Evolutionary conservation across 192 early-diverging fungal species (phyloP), one percentile per base, ranked within the genome.

Genomic region (Coemansia sp.): DNA sequence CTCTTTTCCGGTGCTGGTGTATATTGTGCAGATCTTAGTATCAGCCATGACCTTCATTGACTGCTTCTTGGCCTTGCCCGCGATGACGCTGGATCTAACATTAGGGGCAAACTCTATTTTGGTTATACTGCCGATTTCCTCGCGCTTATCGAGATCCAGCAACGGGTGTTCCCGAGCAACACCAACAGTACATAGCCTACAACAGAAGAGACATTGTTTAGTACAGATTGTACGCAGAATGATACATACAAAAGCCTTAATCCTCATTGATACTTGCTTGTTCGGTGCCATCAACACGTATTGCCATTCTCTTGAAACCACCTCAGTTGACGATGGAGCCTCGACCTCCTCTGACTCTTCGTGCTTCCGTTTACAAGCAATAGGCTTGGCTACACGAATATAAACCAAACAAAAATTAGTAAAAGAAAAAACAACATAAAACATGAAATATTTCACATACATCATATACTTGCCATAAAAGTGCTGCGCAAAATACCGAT

Each of bases 61-160:
- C 38, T 72, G 64, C 66, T 77, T 82, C 55, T 82, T 82, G 23
- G 62, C 64, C 25, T 82, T 82, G 61, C 80, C 80, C 63, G 66
- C 62, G 65, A 77, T 77, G 14, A 77, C 60, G 58, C 76, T 75
- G 15, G 69, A 50, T n/a, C 37, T 65, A 2, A 82, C 65, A 27
- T 19, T 59, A 23, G 73, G 66, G 1, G 75, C 55, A 57, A 71
- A 82, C 25, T 69, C 70, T 17, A 81, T 64, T 27, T 60, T 64
- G 38, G 34, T 34, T 1, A 68, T 67, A 5, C 15, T 58, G 25
- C 73, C 68, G 10, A 60, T 44, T 12, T 58, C 51, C 46, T 39
- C 71, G 31, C 38, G 38, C 15, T 15, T 34, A 17, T 32, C 27
- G 0, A 44, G 63, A 31, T 76, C 63, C 17, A 70, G 62, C 41